Percentiles rank a stretch among this genome's conserved stretches.
Evolutionary conservation across 805 yeast species (phyloP).

Genomic region (Candida montana): DNA sequence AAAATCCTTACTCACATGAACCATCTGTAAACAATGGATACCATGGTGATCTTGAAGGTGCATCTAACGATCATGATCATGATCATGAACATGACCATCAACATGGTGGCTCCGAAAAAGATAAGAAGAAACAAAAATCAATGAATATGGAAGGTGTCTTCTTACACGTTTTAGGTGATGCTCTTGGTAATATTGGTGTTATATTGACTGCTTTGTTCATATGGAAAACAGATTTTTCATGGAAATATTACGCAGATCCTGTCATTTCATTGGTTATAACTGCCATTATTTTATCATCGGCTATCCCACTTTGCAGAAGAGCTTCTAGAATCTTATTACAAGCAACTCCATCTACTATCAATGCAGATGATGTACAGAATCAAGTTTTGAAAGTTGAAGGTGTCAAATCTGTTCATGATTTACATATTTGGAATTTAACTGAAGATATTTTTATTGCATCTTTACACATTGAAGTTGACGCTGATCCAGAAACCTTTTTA

Average conservation of each 20-base stretch:
- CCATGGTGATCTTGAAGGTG: slow-evolving; percentile 12
- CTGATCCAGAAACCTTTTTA: slow-evolving; percentile 61
- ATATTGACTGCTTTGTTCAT: slow-evolving; percentile 84
- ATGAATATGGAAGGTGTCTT: slow-evolving; percentile 97
- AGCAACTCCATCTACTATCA: slow-evolving; percentile 84
- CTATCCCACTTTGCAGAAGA: slow-evolving; percentile 81
- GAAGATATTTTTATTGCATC: slow-evolving; percentile 86
- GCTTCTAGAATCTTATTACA: slow-evolving; percentile 85
- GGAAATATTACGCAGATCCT: slow-evolving; percentile 89
- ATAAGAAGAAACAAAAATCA: slow-evolving; percentile 35
- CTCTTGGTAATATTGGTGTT: slow-evolving; percentile 92
- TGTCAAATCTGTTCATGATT: slow-evolving; percentile 84
- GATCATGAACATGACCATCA: slow-evolving; percentile 5
- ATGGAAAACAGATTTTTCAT: slow-evolving; percentile 86
- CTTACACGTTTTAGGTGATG: slow-evolving; percentile 93
- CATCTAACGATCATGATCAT: slow-evolving; percentile 11
- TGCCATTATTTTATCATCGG: slow-evolving; percentile 81
- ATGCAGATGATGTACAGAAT: slow-evolving; percentile 65
- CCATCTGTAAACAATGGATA: slow-evolving; percentile 17
- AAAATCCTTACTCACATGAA: slow-evolving; percentile 14
- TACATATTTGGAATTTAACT: slow-evolving; percentile 94
- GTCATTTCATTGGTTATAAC: slow-evolving; percentile 81
- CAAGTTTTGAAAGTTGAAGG: slow-evolving; percentile 66
- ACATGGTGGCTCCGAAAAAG: slow-evolving; percentile 12
- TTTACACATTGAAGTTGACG: slow-evolving; percentile 72